These are phyloP conservation scores for Penicillium sp. DNA, from an alignment of 2,329 filamentous ascomycete species.

Conservation along the genomic window DNA sequence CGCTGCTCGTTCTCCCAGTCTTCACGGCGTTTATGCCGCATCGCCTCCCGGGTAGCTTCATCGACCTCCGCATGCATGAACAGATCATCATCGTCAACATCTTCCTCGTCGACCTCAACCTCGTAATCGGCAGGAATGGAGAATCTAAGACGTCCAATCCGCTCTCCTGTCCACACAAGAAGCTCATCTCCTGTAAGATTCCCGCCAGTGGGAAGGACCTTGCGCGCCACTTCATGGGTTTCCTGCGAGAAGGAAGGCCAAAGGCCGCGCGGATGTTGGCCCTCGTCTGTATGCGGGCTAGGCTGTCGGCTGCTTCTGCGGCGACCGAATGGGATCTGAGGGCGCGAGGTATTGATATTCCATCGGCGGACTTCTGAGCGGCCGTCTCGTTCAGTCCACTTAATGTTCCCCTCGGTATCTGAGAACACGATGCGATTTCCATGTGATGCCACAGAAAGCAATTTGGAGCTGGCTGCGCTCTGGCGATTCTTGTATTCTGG, in stretches of 20 bases:
- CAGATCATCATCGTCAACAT: conserved; percentile 37
- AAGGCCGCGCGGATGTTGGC: conserved; percentile 52
- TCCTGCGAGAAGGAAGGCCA: conserved; percentile 45
- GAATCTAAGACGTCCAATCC: conserved; percentile 68
- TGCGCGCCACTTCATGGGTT: conserved; percentile 69
- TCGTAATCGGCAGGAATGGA: conserved; percentile 43
- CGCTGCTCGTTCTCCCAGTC: conserved; percentile 43
- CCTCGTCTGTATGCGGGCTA: conserved; percentile 18
- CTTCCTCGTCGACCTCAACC: conserved; percentile 33
- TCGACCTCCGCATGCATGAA: conserved; percentile 30
- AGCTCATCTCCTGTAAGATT: conserved; percentile 60
- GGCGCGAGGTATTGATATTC: conserved; percentile 52
- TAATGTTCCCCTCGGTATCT: conserved; percentile 77
- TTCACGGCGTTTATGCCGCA: conserved; percentile 32
- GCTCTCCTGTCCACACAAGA: conserved; percentile 83
- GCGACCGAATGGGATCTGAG: conserved; percentile 15
- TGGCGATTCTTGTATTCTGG: conserved; percentile 69
- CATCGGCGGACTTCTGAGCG: conserved; percentile 52
- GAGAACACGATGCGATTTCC: conserved; percentile 78
- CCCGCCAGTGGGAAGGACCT: conserved; percentile 63
- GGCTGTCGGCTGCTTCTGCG: conserved; percentile 15
- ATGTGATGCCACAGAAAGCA: conserved; percentile 76
- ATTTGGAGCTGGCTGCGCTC: conserved; percentile 72
- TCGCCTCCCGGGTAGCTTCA: conserved; percentile 28
- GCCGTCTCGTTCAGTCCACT: conserved; percentile 88